Conservation (phyloP, 2,329 filamentous ascomycete species). For the Botryosphaeria dothidea region DNA sequence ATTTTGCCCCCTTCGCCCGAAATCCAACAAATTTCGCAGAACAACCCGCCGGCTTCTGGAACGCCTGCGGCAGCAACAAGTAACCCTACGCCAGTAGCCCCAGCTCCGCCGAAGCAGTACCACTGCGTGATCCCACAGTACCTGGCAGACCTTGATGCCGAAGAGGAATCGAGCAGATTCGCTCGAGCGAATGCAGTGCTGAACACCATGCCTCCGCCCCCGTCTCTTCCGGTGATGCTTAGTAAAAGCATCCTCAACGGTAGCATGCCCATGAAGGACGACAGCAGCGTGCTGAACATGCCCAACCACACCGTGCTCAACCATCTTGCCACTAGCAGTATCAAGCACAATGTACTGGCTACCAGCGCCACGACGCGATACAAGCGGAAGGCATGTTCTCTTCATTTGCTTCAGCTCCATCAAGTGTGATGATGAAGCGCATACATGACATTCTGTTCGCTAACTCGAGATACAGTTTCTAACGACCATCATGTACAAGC, state of each 20-base stretch:
- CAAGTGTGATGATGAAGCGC: background rate
- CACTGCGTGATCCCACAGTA: constrained; percentile 78
- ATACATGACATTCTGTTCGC: background rate
- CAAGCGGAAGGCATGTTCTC: constrained; percentile 74
- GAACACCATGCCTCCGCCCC: constrained; percentile 78
- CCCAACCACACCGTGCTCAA: constrained; percentile 97
- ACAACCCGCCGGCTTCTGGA: constrained; percentile 25
- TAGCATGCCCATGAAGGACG: constrained; percentile 89
- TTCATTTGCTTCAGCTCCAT: background rate
- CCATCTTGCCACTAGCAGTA: constrained; percentile 94
- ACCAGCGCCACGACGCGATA: constrained; percentile 98
- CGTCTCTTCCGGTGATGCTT: constrained; percentile 84
- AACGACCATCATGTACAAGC: constrained; percentile 97
- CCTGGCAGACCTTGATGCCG: constrained; percentile 80
- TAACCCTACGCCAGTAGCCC: constrained; percentile 25
- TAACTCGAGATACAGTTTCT: constrained; percentile 68
- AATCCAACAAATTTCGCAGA: constrained; percentile 24
- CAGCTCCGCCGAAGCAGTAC: constrained; percentile 60
- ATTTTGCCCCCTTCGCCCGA: constrained; percentile 37
- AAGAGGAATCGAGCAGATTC: constrained; percentile 75
- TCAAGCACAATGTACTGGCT: constrained; percentile 92
- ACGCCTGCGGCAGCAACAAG: constrained; percentile 27
- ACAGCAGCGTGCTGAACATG: constrained; percentile 95
- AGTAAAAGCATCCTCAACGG: constrained; percentile 94
- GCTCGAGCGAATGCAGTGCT: constrained; percentile 74